Base-by-base conservation (phyloP, 129 eudicot species). In the Scalesia atractyloides region DNA sequence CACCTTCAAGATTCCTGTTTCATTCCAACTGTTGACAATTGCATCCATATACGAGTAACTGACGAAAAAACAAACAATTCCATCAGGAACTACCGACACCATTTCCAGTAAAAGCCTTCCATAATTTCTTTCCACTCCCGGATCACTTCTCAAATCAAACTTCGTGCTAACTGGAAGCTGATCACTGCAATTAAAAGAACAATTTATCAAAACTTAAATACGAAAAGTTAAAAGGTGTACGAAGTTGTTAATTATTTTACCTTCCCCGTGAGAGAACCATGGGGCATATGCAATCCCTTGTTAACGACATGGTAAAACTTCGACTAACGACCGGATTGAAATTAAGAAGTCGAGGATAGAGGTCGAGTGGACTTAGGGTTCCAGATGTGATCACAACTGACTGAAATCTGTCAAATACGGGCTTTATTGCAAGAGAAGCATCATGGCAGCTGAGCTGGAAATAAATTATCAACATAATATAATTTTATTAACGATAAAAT, bases 61-160 rank as follows among this genome's bases (percentile, higher is more conserved):
- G 63, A 95, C 99, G 37, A 95, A 95, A 73, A 95, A 95, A 76
- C 99, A 95, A 69, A 95, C 99, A 30, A 95, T 68, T 71, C 99
- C 99, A 86, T 95, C 99, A n/a, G 99, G 99, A 80, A 95, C 99
- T 75, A 95, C 86, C 15, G 99, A 88, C 52, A 88, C 99, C 99
- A 95, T 95, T 84, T 95, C 99, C 52, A 95, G 86, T 81, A 95
- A 85, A 24, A 95, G 94, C 84, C 85, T 90, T 72, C 99, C 99
- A 74, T 95, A 95, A 83, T 95, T 95, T 81, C 96, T 90, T 72
- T 87, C 96, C 16, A 95, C 99, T 49, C 99, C 99, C 20, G 97
- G 97, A 75, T 90, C 99, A 83, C 91, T 95, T 85, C 99, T 88
- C 76, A 90, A 75, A 80, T 95, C 99, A 78, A 84, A 95, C 51